Percentiles rank a stretch among this genome's conserved stretches.
These are phyloP conservation scores for Tulasnella sp. DNA, from an alignment of 768 basidiomycete genomes.

Conservation along the genomic window DNA sequence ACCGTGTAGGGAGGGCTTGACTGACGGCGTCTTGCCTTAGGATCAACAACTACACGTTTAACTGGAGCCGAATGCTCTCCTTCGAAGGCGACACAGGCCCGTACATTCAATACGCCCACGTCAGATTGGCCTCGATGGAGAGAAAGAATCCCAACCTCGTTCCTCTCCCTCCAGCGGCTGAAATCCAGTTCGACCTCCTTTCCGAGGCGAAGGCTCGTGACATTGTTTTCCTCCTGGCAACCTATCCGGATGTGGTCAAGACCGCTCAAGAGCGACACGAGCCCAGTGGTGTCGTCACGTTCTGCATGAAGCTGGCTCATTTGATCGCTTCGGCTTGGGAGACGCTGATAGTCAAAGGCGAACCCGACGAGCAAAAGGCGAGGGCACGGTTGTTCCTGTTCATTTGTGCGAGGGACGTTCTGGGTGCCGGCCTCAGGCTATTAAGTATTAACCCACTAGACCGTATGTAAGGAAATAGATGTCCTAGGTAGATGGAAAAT, in stretches of 20 bases:
- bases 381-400: slow-evolving; percentile 86
- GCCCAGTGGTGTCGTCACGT: slow-evolving; percentile 89
- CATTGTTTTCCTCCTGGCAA: slow-evolving; percentile 78
- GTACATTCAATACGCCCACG: slow-evolving; percentile 95
- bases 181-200: slow-evolving; percentile 67
- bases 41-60: slow-evolving; percentile 94
- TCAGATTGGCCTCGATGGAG: slow-evolving; percentile 82
- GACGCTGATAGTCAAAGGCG: slow-evolving; percentile 78
- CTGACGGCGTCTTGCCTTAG: slow-evolving; percentile 42
- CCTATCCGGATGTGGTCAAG: slow-evolving; percentile 88
- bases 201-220: slow-evolving; percentile 72
- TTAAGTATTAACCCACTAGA: slow-evolving; percentile 87
- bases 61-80: slow-evolving; percentile 89
- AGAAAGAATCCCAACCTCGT: slow-evolving; percentile 88
- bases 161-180: slow-evolving; percentile 64
- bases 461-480: slow-evolving; percentile 63
- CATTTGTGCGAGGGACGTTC: slow-evolving; percentile 82
- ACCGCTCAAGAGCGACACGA: slow-evolving; percentile 81
- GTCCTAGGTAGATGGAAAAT: background rate
- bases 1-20: slow-evolving; percentile 23
- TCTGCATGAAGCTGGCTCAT: slow-evolving; percentile 79
- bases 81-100: slow-evolving; percentile 96
- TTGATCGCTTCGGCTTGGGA: slow-evolving; percentile 93
- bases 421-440: slow-evolving; percentile 79
- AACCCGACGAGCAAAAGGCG: slow-evolving; percentile 70